phyloP scores from a whole-genome alignment of 345 rosid genomes.

The Euphorbia lathyris region DNA sequence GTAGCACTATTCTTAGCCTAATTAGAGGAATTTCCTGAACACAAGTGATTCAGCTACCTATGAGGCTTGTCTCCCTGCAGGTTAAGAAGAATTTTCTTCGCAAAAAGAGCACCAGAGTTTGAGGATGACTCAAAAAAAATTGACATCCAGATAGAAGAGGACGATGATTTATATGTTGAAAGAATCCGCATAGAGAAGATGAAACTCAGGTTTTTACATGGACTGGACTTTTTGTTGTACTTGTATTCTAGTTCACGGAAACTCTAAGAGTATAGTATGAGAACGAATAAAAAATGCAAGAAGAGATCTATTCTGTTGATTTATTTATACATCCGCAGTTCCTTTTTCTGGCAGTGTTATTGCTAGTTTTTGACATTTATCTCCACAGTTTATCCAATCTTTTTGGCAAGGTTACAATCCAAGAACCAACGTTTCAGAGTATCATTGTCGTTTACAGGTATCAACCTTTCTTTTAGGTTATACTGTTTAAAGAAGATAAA shows the following conservation, averaged over 20 bases:
- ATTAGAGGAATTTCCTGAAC: neutral
- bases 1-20: neutral
- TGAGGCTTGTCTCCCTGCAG: slow-evolving; percentile 30
- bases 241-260: neutral
- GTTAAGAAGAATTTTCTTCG: slow-evolving; percentile 37
- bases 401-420: slow-evolving; percentile 56
- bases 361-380: neutral
- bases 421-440: slow-evolving; percentile 76
- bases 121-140: slow-evolving; percentile 22
- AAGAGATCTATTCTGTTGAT: neutral
- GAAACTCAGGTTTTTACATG: slow-evolving; percentile 42
- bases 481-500: neutral
- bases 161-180: slow-evolving; percentile 45
- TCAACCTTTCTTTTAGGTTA: neutral
- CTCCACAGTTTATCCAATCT: slow-evolving; percentile 47
- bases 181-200: slow-evolving; percentile 65
- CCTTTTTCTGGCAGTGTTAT: slow-evolving; percentile 1
- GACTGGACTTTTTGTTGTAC: neutral
- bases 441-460: slow-evolving; percentile 84
- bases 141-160: slow-evolving; percentile 39
- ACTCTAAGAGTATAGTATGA: neutral
- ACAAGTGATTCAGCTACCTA: neutral
- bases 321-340: neutral
- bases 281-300: neutral
- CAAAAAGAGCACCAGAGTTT: slow-evolving; percentile 18